Evolutionary conservation across 805 yeast genomes (phyloP).

Genomic region (Debaryomyces tyrocola): DNA sequence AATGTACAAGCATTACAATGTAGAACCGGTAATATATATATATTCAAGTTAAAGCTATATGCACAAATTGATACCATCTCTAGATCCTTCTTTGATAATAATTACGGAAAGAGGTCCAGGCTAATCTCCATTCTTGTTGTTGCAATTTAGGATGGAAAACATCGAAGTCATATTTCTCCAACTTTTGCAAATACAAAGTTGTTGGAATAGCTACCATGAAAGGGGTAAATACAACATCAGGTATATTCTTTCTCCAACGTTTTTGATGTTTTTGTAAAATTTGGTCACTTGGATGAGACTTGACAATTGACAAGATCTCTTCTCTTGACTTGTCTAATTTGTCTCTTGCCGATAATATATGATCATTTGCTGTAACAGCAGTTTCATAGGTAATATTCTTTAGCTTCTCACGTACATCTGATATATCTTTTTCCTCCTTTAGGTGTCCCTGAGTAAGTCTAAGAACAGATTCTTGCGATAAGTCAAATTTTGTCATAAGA

Average conservation of each 20-base stretch:
- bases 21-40: background rate
- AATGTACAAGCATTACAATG: no score
- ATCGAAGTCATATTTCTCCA: constrained; percentile 68
- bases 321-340: constrained; percentile 43
- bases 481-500: constrained; percentile 47
- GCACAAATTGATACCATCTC: background rate
- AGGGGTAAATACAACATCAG: constrained; percentile 68
- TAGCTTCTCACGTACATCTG: constrained; percentile 35
- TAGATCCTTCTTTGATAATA: constrained; percentile 42
- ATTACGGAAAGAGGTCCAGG: constrained; percentile 56
- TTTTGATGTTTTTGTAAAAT: constrained; percentile 24
- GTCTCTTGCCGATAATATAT: constrained; percentile 64
- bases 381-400: constrained; percentile 66
- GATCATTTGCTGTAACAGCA: constrained; percentile 79
- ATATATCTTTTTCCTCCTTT: constrained; percentile 19
- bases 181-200: constrained; percentile 54
- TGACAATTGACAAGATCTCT: constrained; percentile 34
- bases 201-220: constrained; percentile 69
- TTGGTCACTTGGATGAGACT: constrained; percentile 21
- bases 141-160: constrained; percentile 44
- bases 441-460: constrained; percentile 47
- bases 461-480: constrained; percentile 66
- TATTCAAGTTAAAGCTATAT: background rate
- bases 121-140: constrained; percentile 62
- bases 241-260: constrained; percentile 47